phyloP scores from a whole-genome alignment of 768 basidiomycete genomes.

The Pleurotus tuoliensis region DNA sequence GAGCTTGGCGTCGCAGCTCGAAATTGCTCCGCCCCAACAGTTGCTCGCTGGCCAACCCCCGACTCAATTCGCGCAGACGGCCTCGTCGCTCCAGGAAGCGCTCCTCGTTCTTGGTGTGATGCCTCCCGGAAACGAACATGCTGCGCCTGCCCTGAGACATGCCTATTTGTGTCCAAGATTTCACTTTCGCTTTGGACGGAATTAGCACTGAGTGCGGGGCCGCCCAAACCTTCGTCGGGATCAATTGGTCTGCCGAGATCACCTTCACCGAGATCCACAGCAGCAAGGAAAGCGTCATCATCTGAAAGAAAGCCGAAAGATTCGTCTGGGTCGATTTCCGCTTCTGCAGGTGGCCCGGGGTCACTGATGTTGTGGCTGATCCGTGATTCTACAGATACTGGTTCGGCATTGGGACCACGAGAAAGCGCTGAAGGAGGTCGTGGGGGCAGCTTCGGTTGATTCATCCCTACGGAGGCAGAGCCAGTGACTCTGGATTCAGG shows the following conservation, averaged over 20 bases:
- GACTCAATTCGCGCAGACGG: neutral
- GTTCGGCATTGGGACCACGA: constrained; percentile 2
- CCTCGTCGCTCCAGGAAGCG: neutral
- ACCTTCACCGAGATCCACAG: constrained; percentile 47
- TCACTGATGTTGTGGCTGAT: neutral
- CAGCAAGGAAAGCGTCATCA: constrained; percentile 62
- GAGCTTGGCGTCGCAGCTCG: too few species aligned
- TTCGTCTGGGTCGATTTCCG: constrained; percentile 22
- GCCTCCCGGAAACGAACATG: neutral
- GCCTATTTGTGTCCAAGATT: neutral
- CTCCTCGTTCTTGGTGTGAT: neutral
- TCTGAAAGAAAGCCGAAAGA: constrained; percentile 57
- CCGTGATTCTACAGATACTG: constrained; percentile 3
- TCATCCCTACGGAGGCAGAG: neutral
- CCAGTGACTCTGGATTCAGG: neutral
- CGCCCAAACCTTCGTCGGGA: constrained; percentile 34
- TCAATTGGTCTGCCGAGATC: constrained; percentile 45
- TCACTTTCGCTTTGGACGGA: neutral
- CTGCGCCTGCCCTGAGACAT: neutral
- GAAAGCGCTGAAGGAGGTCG: constrained; percentile 12
- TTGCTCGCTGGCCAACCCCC: neutral
- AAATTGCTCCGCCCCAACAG: too few species aligned
- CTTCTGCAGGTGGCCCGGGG: constrained; percentile 1
- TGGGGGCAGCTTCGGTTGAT: neutral
- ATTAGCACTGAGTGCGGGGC: constrained; percentile 9